A percentile compares a stretch with the other conserved stretches of the same genome.
Conservation (phyloP, 75 land plant genomes). For the Picea sitchensis region DNA sequence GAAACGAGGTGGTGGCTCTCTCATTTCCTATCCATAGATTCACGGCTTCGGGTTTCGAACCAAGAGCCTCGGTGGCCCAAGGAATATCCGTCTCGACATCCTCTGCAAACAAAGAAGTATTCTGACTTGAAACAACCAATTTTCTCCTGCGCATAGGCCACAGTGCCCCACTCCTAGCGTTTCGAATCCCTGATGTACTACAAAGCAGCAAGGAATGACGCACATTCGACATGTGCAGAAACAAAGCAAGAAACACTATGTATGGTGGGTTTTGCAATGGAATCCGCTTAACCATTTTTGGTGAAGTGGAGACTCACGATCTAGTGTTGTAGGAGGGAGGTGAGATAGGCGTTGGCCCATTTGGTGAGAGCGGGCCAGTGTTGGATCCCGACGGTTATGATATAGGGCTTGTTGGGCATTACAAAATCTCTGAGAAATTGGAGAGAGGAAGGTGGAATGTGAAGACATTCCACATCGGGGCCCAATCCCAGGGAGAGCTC, state of each 20-base stretch:
- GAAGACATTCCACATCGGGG: too few relatives aligned
- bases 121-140: conserved; percentile 70
- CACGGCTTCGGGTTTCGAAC: too few relatives aligned
- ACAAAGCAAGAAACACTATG: conserved; percentile 31
- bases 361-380: conserved; percentile 13
- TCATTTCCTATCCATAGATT: conserved; percentile 9
- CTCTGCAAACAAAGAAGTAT: conserved; percentile 29
- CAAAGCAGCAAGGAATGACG: conserved; percentile 57
- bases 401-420: too few relatives aligned
- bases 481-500: too few relatives aligned
- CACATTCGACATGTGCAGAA: conserved; percentile 53
- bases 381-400: too few relatives aligned
- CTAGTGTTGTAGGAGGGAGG: too few relatives aligned
- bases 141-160: conserved; percentile 85
- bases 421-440: too few relatives aligned
- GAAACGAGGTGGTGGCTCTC: conserved; percentile 68
- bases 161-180: conserved; percentile 11
- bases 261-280: too few relatives aligned
- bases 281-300: conserved; percentile 77
- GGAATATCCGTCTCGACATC: too few relatives aligned
- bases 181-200: conserved; percentile 19
- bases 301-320: conserved; percentile 68
- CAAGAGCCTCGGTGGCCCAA: too few relatives aligned
- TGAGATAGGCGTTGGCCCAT: too few relatives aligned
- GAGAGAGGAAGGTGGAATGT: too few relatives aligned